Conservation (phyloP, 352 stramenopile genomes). For the Phytophthora melonis region DNA sequence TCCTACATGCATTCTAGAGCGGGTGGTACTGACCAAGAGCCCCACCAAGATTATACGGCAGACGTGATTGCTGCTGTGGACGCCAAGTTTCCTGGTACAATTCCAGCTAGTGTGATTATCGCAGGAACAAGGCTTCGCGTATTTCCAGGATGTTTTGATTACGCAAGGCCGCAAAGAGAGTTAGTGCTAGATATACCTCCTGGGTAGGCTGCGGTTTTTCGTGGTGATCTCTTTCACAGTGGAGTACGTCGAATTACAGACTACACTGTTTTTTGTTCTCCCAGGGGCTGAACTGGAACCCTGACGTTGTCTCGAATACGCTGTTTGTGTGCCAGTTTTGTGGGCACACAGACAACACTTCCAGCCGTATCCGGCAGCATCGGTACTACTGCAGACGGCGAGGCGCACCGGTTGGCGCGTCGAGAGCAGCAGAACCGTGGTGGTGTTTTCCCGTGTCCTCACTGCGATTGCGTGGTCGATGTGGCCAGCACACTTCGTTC, state of each 20-base stretch:
- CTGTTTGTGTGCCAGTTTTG: conserved; percentile 1
- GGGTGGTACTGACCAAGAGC: too few species aligned
- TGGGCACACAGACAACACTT: too few species aligned
- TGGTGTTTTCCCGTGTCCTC: too few species aligned
- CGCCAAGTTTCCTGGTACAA: background rate
- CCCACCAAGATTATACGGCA: too few species aligned
- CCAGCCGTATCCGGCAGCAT: too few species aligned
- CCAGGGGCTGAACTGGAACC: background rate
- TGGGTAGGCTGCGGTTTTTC: too few species aligned
- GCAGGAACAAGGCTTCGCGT: background rate
- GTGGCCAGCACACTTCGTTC: too few species aligned
- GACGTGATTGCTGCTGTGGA: background rate
- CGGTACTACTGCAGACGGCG: too few species aligned
- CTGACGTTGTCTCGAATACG: background rate
- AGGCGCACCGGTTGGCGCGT: too few species aligned
- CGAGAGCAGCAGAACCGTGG: too few species aligned
- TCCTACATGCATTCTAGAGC: too few species aligned
- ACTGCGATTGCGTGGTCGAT: too few species aligned
- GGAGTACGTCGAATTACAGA: background rate
- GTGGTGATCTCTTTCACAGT: conserved; percentile 2
- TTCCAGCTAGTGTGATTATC: conserved; percentile 2
- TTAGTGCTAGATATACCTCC: background rate
- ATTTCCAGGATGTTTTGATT: conserved; percentile 3
- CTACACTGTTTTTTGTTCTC: background rate
- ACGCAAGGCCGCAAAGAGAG: background rate